Base-by-base conservation (phyloP, 2,329 filamentous ascomycete genomes). In the Pseudomassariella vexata region DNA sequence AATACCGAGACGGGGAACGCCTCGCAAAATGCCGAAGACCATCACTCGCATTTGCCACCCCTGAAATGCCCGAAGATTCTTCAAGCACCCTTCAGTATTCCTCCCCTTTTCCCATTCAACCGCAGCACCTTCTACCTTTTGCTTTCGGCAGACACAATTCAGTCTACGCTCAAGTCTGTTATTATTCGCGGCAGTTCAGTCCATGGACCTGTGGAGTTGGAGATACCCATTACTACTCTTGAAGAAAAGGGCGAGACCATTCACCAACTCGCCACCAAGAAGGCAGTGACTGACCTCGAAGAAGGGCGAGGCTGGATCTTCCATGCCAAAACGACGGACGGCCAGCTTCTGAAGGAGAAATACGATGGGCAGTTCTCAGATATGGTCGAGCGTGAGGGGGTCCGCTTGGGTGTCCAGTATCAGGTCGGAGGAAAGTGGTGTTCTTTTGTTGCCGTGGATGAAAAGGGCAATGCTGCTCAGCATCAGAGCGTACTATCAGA, bases 381-480 rank as follows among this genome's bases (percentile, higher is more conserved):
- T 28, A 66, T 86, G 47, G 70, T 79, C 0, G 70, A 82, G 49
- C 67, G 70, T 2, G 82, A 87, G 48, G 79, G 71, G 7, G 77
- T 86, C 1, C 62, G 73, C 0, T 61, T 87, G 0, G 82, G 82
- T 0, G 66, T 79, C 9, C 63, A 68, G 35, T 85, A 76, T 46
- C 79, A 85, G 45, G 71, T 87, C 7, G 73, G 68, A 3, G 74
- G 79, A 2, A 82, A 79, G 48, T 84, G 76, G 71, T 83, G 76
- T 46, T 84, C 80, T 0, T 88, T 87, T 40, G 75, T 87, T 3
- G 83, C 83, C 3, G 65, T 83, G 2, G 65, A 79, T 39, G 59
- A 65, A 7, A 55, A 62, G 2, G 36, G 28, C 5, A 34, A 31
- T 5, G 34, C n/a, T n/a, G n/a, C n/a, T n/a, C n/a, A n/a, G n/a